Percentiles rank a stretch among this genome's conserved stretches.
phyloP scores from a whole-genome alignment of 2,329 filamentous ascomycete genomes.

The Aspergillus niger region DNA sequence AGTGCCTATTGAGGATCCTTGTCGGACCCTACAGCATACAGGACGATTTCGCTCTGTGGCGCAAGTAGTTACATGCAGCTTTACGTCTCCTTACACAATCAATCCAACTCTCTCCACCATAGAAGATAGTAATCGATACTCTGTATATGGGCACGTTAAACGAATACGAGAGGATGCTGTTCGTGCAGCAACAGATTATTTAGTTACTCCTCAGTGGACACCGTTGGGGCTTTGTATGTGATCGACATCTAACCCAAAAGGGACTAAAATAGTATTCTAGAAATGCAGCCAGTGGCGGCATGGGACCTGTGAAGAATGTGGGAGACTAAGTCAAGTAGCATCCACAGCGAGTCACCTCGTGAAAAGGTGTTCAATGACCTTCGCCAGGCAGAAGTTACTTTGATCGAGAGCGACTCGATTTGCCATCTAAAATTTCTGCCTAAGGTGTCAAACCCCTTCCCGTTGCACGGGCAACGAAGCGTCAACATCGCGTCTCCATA shows the following conservation, averaged over 20 bases:
- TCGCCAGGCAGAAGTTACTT: too few species aligned
- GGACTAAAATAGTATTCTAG: not conserved
- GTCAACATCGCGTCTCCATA: conserved; percentile 26
- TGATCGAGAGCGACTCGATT: too few species aligned
- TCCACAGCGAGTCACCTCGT: too few species aligned
- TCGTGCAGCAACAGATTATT: too few species aligned
- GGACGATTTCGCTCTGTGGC: not conserved
- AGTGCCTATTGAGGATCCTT: not conserved
- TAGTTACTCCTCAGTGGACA: not conserved
- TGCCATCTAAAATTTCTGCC: conserved; percentile 1
- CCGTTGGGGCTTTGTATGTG: not conserved
- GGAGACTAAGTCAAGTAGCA: too few species aligned
- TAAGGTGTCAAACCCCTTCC: conserved; percentile 6
- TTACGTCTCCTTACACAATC: conserved; percentile 3
- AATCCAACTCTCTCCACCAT: not conserved
- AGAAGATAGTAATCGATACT: not conserved
- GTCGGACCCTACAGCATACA: not conserved
- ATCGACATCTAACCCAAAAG: not conserved
- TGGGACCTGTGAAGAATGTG: too few species aligned
- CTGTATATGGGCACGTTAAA: too few species aligned
- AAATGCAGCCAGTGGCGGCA: too few species aligned
- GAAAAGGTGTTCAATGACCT: too few species aligned
- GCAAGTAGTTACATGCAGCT: not conserved
- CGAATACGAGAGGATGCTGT: too few species aligned
- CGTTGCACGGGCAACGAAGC: conserved; percentile 24